Conservation (phyloP, 2,329 filamentous ascomycete genomes). For the Conoideocrella luteorostrata region DNA sequence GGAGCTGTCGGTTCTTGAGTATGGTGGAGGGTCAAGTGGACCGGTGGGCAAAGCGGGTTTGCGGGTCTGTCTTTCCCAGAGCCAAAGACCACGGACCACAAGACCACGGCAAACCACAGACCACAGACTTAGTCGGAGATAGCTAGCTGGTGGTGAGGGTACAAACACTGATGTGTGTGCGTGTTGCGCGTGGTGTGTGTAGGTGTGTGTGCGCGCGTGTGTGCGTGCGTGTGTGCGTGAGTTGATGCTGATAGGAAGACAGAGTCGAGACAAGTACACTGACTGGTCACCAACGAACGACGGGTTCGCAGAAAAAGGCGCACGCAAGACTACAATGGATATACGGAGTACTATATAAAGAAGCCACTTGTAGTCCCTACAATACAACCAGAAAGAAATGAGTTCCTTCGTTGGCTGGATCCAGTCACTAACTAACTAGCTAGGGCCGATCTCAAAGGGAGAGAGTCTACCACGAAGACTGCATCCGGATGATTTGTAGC, state of each 20-base stretch:
- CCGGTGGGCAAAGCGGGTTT: conserved; percentile 6
- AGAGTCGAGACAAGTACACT: not conserved
- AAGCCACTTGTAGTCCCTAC: no score
- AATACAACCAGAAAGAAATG: no score
- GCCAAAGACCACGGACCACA: no score
- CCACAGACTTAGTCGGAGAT: no score
- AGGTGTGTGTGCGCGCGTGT: no score
- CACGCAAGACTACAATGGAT: not conserved
- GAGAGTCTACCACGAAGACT: no score
- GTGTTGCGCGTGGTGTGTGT: no score
- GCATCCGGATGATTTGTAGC: no score
- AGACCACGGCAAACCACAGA: not conserved
- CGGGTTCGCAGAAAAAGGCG: not conserved
- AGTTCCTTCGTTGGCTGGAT: not conserved
- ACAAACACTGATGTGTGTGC: no score
- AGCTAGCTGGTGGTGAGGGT: no score
- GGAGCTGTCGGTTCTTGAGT: conserved; percentile 4
- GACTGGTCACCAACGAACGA: not conserved
- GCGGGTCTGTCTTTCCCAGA: not conserved
- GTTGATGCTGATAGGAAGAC: not conserved
- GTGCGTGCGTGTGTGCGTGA: not conserved
- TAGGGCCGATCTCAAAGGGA: not conserved
- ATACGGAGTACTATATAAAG: not conserved
- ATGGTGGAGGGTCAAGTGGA: conserved; percentile 7
- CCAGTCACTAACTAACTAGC: no score